These are phyloP conservation scores for Ogataea paraovalis DNA, from an alignment of 805 yeast genomes.

Conservation along the genomic window DNA sequence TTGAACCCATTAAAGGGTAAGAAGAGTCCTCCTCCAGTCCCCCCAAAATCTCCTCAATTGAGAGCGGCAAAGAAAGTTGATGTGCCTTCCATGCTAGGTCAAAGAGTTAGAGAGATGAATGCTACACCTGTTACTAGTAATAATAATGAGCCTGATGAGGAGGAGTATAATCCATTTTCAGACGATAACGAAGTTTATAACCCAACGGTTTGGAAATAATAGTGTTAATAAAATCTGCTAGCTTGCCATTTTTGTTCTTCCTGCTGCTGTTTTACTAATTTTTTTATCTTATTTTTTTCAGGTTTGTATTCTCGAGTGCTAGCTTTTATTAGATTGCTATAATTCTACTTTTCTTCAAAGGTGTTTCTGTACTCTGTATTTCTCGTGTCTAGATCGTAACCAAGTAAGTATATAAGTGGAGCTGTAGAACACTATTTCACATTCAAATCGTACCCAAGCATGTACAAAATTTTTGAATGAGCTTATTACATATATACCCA, in stretches of 20 bases:
- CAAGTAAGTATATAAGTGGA: too few relatives aligned
- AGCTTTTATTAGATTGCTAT: too few relatives aligned
- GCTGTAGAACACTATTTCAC: too few relatives aligned
- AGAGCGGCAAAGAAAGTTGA: slow-evolving; percentile 5
- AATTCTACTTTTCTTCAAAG: too few relatives aligned
- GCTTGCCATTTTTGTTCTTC: background rate
- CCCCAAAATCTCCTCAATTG: slow-evolving; percentile 21
- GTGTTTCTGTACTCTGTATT: too few relatives aligned
- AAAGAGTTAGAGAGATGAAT: background rate
- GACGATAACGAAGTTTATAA: slow-evolving; percentile 29
- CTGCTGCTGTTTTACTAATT: background rate
- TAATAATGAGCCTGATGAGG: slow-evolving; percentile 5
- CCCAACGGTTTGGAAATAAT: slow-evolving; percentile 27
- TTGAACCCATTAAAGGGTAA: slow-evolving; percentile 1
- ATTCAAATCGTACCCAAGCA: too few relatives aligned
- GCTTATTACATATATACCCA: too few relatives aligned
- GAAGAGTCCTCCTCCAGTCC: slow-evolving; percentile 27
- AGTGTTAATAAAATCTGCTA: background rate
- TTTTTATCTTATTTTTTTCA: too few relatives aligned
- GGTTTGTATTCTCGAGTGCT: too few relatives aligned
- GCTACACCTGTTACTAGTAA: too few relatives aligned
- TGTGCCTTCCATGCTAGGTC: background rate
- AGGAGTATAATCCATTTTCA: slow-evolving; percentile 30
- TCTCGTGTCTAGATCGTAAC: too few relatives aligned
- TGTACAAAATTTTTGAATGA: too few relatives aligned